These are phyloP conservation scores for Aspergillus costaricaensis DNA, from an alignment of 2,329 filamentous ascomycete genomes.

Conservation along the genomic window DNA sequence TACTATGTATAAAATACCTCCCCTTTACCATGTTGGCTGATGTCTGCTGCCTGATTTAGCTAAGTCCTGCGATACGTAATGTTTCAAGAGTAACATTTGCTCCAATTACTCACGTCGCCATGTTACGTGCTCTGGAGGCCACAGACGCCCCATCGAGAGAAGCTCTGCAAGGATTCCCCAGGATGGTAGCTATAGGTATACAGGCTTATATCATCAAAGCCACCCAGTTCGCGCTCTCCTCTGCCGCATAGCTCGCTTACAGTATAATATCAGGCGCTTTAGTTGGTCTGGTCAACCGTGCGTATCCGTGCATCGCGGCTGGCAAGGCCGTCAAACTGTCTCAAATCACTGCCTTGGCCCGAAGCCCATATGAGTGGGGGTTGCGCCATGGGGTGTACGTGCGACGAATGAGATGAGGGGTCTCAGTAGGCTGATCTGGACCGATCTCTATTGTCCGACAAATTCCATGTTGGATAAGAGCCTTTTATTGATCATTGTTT, in stretches of 20 bases:
- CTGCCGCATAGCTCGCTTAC: slow-evolving; percentile 10
- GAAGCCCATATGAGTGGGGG: not conserved
- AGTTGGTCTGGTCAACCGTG: not conserved
- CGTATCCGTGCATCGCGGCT: slow-evolving; percentile 8
- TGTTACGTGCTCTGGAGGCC: not conserved
- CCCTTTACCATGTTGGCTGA: not conserved
- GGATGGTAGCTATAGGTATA: not conserved
- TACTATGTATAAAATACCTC: not conserved
- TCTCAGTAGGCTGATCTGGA: slow-evolving; percentile 2
- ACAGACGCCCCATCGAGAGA: not conserved
- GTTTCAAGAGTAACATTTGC: not conserved
- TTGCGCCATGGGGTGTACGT: not conserved
- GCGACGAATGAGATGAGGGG: slow-evolving; percentile 2
- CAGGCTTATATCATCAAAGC: not conserved
- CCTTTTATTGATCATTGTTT: slow-evolving; percentile 4
- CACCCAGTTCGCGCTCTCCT: not conserved
- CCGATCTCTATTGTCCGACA: slow-evolving; percentile 3
- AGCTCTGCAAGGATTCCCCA: slow-evolving; percentile 1
- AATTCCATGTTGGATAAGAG: not conserved
- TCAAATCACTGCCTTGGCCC: not conserved
- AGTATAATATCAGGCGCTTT: not conserved
- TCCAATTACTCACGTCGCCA: not conserved
- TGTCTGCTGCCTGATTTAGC: not conserved
- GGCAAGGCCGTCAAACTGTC: slow-evolving; percentile 3
- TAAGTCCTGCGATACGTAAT: not conserved